Evolutionary conservation across 495 filamentous ascomycete species (phyloP).

Genomic region (Aspergillus diversus): DNA sequence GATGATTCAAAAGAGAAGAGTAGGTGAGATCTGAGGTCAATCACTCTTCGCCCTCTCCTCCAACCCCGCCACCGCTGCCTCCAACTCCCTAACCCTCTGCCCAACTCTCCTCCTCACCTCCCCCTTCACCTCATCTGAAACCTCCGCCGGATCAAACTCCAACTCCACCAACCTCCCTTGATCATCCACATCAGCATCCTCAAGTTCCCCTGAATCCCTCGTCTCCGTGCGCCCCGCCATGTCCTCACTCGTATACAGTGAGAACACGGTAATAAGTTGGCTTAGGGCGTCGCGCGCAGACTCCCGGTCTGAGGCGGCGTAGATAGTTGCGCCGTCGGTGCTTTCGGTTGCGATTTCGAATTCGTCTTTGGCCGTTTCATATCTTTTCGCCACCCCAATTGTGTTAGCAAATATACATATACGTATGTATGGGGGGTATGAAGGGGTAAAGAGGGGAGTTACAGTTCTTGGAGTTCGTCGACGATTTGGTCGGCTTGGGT

Average conservation of each 20-base stretch:
- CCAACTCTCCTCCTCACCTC: conserved; percentile 47
- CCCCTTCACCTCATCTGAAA: conserved; percentile 32
- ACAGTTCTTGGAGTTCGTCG: conserved; percentile 48
- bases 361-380: conserved; percentile 50
- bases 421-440: background rate
- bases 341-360: conserved; percentile 53
- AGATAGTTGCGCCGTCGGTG: conserved; percentile 47
- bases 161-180: conserved; percentile 32
- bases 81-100: conserved; percentile 47
- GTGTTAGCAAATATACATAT: background rate
- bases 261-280: conserved; percentile 40
- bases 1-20: background rate
- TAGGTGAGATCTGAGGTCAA: conserved; percentile 16
- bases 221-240: background rate
- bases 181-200: conserved; percentile 13
- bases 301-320: conserved; percentile 51
- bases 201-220: background rate
- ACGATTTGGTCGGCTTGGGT: conserved; percentile 41
- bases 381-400: conserved; percentile 19
- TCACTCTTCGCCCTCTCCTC: conserved; percentile 46
- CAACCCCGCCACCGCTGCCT: conserved; percentile 44
- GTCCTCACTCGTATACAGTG: conserved; percentile 36
- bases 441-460: conserved; percentile 14
- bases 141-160: conserved; percentile 36
- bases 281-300: conserved; percentile 49